Evolutionary conservation across 2,329 filamentous ascomycete species (phyloP), one percentile per base, ranked within the genome.

Genomic region (Fusarium miscanthi): DNA sequence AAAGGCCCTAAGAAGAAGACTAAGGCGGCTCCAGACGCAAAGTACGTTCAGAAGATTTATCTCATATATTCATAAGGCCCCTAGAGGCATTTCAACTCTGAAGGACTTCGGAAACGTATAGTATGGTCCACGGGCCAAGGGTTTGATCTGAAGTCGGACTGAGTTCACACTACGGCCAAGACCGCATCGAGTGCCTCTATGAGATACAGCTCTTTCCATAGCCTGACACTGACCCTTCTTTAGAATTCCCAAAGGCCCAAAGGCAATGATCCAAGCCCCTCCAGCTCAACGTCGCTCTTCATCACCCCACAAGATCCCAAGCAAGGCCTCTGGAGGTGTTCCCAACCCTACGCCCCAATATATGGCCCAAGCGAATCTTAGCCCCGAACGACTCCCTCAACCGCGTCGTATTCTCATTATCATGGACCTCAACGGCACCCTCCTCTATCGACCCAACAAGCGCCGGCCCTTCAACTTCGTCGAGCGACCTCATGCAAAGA

Each of bases 341-440:
- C 93, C 94, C 1, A 77, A 87, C 1, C 89, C 93, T 0, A 87
- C 87, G 3, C 49, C 81, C 1, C 78, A 81, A 51, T 97, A 97
- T 81, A 83, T 94, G n/a, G 59, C 78, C 7, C 85, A 86, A 58
- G 85, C 92, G 4, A 78, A 82, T 8, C 74, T 82, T 19, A 75
- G 82, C 1, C 85, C 89, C 1, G 76, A 79, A 33, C 72, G 73
- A 21, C 81, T 88, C 7, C 42, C 81, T 0, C 56, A 80, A 2
- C 87, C 91, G 3, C 89, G 89, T 43, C 88, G 87, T 21, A 87
- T 97, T 38, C 89, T 99, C 27, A 86, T 99, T 56, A 89, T 98
- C 51, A 89, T 98, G 69, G 96, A 99, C 82, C 88, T 99, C 41
- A 99, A 98, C 81, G 96, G 96, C 70, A 98, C 95, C 0, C 87